Evolutionary conservation across 139 green algal species (phyloP).

Genomic region (Micractinium conductrix): DNA sequence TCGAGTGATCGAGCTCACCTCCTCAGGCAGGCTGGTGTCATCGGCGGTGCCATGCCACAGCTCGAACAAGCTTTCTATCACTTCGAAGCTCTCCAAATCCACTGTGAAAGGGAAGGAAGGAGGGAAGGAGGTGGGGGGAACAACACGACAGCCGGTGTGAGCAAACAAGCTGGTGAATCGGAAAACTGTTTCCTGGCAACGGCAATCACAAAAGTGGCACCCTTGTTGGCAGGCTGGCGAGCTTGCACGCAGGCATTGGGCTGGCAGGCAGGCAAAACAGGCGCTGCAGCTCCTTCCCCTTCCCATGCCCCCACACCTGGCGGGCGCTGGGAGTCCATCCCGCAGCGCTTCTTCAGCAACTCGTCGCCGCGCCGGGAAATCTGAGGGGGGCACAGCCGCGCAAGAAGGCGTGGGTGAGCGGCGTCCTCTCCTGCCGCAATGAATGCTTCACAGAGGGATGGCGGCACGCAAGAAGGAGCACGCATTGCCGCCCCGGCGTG

Average conservation of each 20-base stretch:
- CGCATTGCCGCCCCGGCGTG: too few relatives aligned
- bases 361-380: constrained; percentile 77
- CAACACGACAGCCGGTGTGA: too few relatives aligned
- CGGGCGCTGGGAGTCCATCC: constrained; percentile 26
- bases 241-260: background rate
- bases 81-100: constrained; percentile 67
- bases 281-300: background rate
- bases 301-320: background rate
- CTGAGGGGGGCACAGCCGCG: background rate
- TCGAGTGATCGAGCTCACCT: too few relatives aligned
- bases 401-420: too few relatives aligned
- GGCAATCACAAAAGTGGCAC: too few relatives aligned
- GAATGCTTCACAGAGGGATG: too few relatives aligned
- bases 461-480: too few relatives aligned
- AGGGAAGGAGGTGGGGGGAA: background rate
- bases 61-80: constrained; percentile 62
- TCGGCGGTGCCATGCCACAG: constrained; percentile 71
- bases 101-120: constrained; percentile 29
- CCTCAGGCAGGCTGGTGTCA: constrained; percentile 21
- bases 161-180: too few relatives aligned
- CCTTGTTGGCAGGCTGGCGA: background rate
- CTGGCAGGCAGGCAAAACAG: background rate
- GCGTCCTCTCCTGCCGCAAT: too few relatives aligned
- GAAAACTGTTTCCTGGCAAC: too few relatives aligned
- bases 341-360: constrained; percentile 71